These are phyloP conservation scores for Pelargonium hybrid DNA, from an alignment of 441 rosid species.

Conservation along the genomic window DNA sequence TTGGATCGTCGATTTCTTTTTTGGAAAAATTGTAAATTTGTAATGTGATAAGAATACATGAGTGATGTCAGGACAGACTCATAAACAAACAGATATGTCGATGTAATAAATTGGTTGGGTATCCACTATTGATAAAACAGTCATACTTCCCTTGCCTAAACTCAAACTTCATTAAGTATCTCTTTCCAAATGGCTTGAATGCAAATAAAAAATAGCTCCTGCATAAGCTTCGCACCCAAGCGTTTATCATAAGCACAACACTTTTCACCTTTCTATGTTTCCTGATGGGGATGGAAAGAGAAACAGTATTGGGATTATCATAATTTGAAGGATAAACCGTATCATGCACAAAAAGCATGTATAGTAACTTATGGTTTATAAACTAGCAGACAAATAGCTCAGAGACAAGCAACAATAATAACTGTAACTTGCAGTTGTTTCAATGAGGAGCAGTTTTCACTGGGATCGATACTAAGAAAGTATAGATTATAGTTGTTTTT, in stretches of 20 bases:
- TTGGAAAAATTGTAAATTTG: neutral
- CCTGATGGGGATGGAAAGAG: neutral
- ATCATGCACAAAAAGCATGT: neutral
- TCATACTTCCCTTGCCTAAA: no score
- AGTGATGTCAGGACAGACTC: neutral
- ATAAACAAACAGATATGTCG: neutral
- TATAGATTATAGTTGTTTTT: neutral
- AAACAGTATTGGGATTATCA: neutral
- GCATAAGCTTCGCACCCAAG: no score
- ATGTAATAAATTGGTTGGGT: neutral
- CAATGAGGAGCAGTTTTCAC: neutral
- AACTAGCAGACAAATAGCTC: neutral
- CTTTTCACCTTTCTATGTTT: neutral
- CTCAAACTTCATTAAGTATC: no score
- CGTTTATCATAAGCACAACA: neutral
- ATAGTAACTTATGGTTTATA: neutral
- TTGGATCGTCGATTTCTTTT: neutral
- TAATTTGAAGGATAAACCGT: neutral
- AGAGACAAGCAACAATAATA: neutral
- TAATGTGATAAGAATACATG: neutral
- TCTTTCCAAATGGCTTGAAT: no score
- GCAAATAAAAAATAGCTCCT: no score
- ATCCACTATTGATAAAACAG: no score
- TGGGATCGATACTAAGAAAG: neutral
- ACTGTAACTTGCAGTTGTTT: neutral